Evolutionary conservation across 176 grass and related monocot species (phyloP).

Genomic region (Ensete ventricosum): DNA sequence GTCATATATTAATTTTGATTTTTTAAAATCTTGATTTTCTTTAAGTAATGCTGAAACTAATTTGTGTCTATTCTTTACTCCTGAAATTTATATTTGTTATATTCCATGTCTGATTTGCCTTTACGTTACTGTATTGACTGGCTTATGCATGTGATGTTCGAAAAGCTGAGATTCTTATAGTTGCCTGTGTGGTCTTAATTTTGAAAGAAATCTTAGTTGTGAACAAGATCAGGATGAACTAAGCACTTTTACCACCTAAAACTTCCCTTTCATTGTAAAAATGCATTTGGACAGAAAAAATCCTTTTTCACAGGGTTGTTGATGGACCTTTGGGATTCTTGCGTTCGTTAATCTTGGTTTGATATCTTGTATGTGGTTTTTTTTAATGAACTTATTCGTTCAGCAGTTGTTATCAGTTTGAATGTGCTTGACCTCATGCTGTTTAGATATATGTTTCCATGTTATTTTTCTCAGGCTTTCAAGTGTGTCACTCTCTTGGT

Average conservation of each 20-base stretch:
- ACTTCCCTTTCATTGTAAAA: too few species aligned
- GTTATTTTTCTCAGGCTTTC: conserved; percentile 40
- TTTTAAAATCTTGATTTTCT: background rate
- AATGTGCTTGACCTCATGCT: background rate
- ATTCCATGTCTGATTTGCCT: background rate
- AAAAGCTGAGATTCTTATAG: background rate
- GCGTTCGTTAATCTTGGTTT: too few species aligned
- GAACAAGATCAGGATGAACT: background rate
- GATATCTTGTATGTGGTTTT: too few species aligned
- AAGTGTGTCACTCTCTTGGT: conserved; percentile 62
- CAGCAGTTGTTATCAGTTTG: background rate
- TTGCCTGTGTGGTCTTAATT: background rate
- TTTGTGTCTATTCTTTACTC: too few species aligned
- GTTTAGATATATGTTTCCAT: conserved; percentile 3
- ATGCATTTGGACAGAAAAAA: too few species aligned
- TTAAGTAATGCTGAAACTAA: too few species aligned
- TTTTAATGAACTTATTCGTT: background rate
- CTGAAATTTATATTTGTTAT: background rate
- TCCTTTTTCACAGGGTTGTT: too few species aligned
- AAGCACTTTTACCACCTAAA: too few species aligned
- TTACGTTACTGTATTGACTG: background rate
- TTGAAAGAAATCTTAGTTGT: background rate
- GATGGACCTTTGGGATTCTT: too few species aligned
- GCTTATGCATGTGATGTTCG: background rate
- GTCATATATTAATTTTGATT: background rate